Evolutionary conservation across 1,284 basidiomycete species (phyloP).

Genomic region (Pascua guehoae): DNA sequence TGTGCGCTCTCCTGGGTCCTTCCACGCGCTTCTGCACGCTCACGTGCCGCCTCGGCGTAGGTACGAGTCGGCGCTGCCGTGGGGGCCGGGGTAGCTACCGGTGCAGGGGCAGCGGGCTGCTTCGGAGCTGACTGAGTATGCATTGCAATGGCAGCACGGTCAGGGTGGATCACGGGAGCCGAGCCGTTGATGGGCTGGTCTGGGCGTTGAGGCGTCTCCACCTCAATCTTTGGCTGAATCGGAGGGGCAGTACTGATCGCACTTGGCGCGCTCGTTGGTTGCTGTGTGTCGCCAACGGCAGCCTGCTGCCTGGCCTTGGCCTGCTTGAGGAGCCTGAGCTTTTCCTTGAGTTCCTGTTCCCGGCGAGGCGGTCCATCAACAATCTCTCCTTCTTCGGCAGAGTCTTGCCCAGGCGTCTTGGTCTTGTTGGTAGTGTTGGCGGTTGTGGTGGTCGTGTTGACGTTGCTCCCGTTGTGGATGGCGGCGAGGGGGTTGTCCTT

Average conservation of each 20-base stretch:
- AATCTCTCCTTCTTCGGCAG: constrained; percentile 6
- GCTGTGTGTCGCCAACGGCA: no score
- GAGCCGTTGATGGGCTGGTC: no score
- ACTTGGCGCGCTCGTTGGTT: no score
- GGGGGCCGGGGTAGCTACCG: not conserved
- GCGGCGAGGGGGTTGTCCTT: not conserved
- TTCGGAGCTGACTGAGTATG: not conserved
- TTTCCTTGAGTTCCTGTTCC: constrained; percentile 7
- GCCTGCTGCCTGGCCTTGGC: not conserved
- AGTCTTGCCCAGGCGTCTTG: not conserved
- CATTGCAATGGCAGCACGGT: no score
- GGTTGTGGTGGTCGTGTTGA: not conserved
- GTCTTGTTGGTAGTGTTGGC: not conserved
- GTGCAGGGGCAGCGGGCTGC: not conserved
- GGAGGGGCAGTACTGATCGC: no score
- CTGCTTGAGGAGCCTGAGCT: constrained; percentile 7
- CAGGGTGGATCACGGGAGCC: no score
- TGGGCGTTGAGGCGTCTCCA: no score
- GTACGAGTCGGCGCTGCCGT: not conserved
- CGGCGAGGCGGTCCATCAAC: not conserved
- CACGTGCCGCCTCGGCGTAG: constrained; percentile 6
- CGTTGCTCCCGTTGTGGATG: not conserved
- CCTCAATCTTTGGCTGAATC: no score
- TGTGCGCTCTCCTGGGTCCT: not conserved
- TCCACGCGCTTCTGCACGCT: not conserved